Percentiles rank a stretch among this genome's conserved stretches.
phyloP scores from a whole-genome alignment of 208 protist genomes.

The Trypanosoma melophagium region DNA sequence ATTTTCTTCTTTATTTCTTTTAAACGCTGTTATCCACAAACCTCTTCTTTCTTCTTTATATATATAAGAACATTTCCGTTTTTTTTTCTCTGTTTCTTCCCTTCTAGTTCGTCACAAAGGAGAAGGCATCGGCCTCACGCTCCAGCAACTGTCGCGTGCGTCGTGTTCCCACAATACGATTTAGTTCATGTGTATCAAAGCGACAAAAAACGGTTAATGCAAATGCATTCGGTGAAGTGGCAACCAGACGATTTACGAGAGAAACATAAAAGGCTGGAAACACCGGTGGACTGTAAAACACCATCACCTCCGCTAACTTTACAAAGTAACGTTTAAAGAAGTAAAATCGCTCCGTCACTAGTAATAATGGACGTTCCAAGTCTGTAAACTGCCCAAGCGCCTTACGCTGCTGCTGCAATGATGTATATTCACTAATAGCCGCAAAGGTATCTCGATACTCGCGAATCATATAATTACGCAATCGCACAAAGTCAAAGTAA shows the following conservation, averaged over 20 bases:
- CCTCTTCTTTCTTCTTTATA: not conserved
- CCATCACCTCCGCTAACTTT: slow-evolving; percentile 85
- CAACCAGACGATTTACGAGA: slow-evolving; percentile 82
- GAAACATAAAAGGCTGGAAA: slow-evolving; percentile 93
- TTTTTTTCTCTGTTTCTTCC: slow-evolving; percentile 5
- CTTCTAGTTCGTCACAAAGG: slow-evolving; percentile 74
- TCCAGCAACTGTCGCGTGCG: slow-evolving; percentile 76
- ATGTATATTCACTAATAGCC: slow-evolving; percentile 93
- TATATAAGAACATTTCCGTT: no score
- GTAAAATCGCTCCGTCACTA: slow-evolving; percentile 96
- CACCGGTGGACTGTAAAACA: slow-evolving; percentile 95
- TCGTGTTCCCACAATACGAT: slow-evolving; percentile 87
- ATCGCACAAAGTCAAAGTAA: slow-evolving; percentile 96
- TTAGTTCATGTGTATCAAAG: slow-evolving; percentile 93
- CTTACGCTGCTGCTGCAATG: slow-evolving; percentile 74
- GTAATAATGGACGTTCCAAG: slow-evolving; percentile 82
- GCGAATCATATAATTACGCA: slow-evolving; percentile 94
- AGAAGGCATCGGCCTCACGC: slow-evolving; percentile 70
- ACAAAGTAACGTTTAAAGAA: slow-evolving; percentile 96
- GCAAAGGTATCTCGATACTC: slow-evolving; percentile 85
- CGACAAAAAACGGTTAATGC: slow-evolving; percentile 88
- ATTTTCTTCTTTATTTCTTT: no score
- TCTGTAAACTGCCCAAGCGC: slow-evolving; percentile 84
- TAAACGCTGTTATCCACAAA: no score
- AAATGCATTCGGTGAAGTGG: slow-evolving; percentile 73